A percentile compares a stretch with the other conserved stretches of the same genome.
Evolutionary conservation across 2,329 filamentous ascomycete species (phyloP).

Genomic region (Fusarium sp.): DNA sequence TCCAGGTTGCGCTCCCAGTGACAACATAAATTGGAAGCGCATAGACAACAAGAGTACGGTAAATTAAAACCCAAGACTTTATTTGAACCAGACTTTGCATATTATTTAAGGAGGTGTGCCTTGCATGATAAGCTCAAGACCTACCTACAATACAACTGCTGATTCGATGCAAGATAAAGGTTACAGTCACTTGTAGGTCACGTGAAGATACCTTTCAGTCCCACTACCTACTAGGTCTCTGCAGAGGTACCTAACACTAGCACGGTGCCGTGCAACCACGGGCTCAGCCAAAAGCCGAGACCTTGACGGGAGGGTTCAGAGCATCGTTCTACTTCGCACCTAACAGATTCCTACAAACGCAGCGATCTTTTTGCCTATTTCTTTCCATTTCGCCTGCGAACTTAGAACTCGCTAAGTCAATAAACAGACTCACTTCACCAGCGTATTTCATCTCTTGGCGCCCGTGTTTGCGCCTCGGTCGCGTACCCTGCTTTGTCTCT

Average conservation of each 20-base stretch:
- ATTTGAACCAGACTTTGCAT: too few relatives aligned
- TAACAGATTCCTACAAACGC: constrained; percentile 5
- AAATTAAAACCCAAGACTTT: too few relatives aligned
- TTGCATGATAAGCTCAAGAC: too few relatives aligned
- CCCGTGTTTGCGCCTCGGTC: neutral
- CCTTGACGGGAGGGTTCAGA: neutral
- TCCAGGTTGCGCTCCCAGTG: too few relatives aligned
- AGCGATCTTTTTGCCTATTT: neutral
- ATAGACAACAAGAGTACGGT: too few relatives aligned
- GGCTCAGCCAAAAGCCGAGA: too few relatives aligned
- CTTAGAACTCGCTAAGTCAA: neutral
- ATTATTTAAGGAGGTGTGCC: too few relatives aligned
- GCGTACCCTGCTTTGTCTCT: neutral
- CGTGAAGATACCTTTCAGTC: neutral
- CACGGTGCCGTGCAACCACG: too few relatives aligned
- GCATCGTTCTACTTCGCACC: neutral
- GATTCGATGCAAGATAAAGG: neutral
- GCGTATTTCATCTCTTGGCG: neutral
- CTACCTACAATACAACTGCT: too few relatives aligned
- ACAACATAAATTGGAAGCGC: too few relatives aligned
- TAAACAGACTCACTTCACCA: neutral
- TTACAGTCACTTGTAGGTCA: neutral
- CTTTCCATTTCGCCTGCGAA: neutral
- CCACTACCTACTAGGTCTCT: too few relatives aligned
- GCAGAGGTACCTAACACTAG: too few relatives aligned